Evolutionary conservation across 2,329 filamentous ascomycete species (phyloP).

Genomic region (Chaetomium sp.): DNA sequence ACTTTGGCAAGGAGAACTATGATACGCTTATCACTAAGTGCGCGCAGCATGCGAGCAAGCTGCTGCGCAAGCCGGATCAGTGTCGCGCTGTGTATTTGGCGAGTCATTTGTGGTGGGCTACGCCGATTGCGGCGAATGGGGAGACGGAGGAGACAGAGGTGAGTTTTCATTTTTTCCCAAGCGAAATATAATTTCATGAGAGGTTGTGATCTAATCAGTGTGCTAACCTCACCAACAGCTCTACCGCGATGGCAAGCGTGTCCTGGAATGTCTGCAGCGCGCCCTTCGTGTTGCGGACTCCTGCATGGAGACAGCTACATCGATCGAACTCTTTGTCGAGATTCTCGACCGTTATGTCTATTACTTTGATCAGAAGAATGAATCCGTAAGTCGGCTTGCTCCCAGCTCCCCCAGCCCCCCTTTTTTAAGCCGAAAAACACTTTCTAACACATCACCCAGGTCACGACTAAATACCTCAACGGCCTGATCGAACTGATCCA

Average conservation of each 20-base stretch:
- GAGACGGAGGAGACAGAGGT: conserved; percentile 79
- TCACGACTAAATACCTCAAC: conserved; percentile 97
- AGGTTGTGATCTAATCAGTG: too few relatives aligned
- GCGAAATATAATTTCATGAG: too few relatives aligned
- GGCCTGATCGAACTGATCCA: conserved; percentile 97
- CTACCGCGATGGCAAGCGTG: conserved; percentile 94
- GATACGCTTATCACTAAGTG: conserved; percentile 98
- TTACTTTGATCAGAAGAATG: conserved; percentile 98
- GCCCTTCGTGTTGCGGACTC: conserved; percentile 94
- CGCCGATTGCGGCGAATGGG: conserved; percentile 66
- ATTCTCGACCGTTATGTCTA: conserved; percentile 98
- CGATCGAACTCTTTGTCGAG: conserved; percentile 96
- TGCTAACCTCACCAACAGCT: conserved; percentile 47
- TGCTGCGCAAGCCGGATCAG: conserved; percentile 96
- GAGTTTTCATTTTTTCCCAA: conserved; percentile 29
- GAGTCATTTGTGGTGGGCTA: conserved; percentile 97
- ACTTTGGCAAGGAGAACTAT: conserved; percentile 96
- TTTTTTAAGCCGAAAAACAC: neutral
- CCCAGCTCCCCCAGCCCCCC: too few relatives aligned
- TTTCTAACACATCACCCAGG: conserved; percentile 31
- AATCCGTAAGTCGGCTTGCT: conserved; percentile 55
- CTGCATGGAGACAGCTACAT: conserved; percentile 97
- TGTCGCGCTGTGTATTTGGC: conserved; percentile 94
- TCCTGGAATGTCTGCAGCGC: conserved; percentile 91
- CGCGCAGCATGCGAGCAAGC: conserved; percentile 90